Evolutionary conservation across 768 basidiomycete species (phyloP).

Genomic region (Boletellus sp.): DNA sequence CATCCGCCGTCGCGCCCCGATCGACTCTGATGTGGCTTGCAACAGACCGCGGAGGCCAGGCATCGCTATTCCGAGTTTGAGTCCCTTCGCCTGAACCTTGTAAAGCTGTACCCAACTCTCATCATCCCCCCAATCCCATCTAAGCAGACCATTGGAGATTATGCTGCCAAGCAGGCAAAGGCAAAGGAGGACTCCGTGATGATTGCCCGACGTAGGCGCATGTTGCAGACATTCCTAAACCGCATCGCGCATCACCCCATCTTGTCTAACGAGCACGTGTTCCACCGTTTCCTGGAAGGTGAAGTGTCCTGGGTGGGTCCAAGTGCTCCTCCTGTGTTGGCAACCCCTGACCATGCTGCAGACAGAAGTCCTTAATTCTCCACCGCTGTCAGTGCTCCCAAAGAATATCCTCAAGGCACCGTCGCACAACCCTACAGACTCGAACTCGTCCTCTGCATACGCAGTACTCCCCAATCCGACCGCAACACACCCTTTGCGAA

Average conservation of each 20-base stretch:
- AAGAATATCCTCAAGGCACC: slow-evolving; percentile 97
- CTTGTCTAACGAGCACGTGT: slow-evolving; percentile 91
- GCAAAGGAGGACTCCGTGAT: slow-evolving; percentile 94
- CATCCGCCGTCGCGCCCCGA: slow-evolving; percentile 6
- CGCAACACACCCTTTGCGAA: slow-evolving; percentile 80
- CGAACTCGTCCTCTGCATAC: slow-evolving; percentile 68
- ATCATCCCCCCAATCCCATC: slow-evolving; percentile 98
- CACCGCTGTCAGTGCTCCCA: slow-evolving; percentile 85
- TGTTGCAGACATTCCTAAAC: slow-evolving; percentile 94
- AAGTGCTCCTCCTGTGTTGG: not conserved
- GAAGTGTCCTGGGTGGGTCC: slow-evolving; percentile 89
- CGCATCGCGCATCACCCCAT: slow-evolving; percentile 90
- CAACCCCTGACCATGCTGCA: slow-evolving; percentile 29
- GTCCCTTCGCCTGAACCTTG: slow-evolving; percentile 77
- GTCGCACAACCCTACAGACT: slow-evolving; percentile 89
- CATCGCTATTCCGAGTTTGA: slow-evolving; percentile 98
- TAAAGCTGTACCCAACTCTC: slow-evolving; percentile 88
- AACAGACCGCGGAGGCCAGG: slow-evolving; percentile 73
- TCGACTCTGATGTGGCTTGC: slow-evolving; percentile 10
- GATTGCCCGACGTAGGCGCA: slow-evolving; percentile 88
- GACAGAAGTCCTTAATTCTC: slow-evolving; percentile 91
- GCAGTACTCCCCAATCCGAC: slow-evolving; percentile 86
- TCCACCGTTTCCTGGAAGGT: slow-evolving; percentile 93
- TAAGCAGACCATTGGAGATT: slow-evolving; percentile 93
- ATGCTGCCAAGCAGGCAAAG: slow-evolving; percentile 94